Evolutionary conservation across 2,329 filamentous ascomycete species (phyloP), one percentile per base, ranked within the genome.

Genomic region (Fusarium sororula): DNA sequence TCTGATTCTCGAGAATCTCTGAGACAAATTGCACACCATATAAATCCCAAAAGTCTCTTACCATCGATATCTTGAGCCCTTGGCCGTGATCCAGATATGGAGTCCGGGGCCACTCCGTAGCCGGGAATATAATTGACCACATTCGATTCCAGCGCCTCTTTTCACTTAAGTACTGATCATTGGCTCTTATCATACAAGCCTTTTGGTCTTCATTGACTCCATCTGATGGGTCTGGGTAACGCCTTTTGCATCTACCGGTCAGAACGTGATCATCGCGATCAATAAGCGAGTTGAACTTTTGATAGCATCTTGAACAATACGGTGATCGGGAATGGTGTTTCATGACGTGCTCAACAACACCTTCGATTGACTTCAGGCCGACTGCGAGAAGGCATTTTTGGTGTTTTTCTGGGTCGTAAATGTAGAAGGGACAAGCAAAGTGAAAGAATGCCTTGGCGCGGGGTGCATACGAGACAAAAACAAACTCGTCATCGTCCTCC

Each of bases 181-280:
- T 66, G 13, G 28, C 35, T 28, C 15, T 11, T 44, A 51, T 37
- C 45, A 67, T 20, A 0, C 0, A 24, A 5, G 7, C 28, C 11
- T 58, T 66, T 28, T 67, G 64, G 13, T 38, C n/a, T 13, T 44
- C 45, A 9, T n/a, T 66, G 2, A 67, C 54, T 2, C 64, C 64
- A 5, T 59, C 50, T 0, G 51, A 35, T 5, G 30, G 32, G 20
- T 53, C 32, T 1, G 26, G 30, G 7, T 37, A 13, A 0, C 24
- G 15, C 22, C 1, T 48, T 1, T 47, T 50, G 32, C 64, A 66
- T 14, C n/a, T 14, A 0, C 24, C 41, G 7, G 12, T 13, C 26
- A 66, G 13, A 10, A 58, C 1, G 20, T 61, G 58, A 3, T 28
- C 26, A 13, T 61, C 58, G 1, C 58, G 47, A 24, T 37, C 38